Percentiles rank a stretch among this genome's conserved stretches.
These are phyloP conservation scores for Coemansia sp. DNA, from an alignment of 192 early-diverging fungal genomes.

Conservation along the genomic window DNA sequence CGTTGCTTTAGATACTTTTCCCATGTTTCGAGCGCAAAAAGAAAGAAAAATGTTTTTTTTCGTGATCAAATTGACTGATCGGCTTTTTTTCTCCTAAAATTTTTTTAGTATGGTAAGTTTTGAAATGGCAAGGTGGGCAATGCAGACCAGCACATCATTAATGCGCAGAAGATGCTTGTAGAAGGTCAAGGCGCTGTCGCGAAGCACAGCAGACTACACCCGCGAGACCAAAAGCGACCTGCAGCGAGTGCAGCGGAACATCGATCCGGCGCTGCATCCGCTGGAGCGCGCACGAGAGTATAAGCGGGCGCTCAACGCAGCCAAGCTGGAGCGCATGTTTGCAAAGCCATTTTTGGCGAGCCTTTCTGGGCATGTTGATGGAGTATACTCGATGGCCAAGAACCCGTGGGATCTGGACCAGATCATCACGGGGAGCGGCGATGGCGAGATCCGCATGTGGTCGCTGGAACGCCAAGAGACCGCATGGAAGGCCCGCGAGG, in stretches of 20 bases:
- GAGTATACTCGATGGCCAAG: constrained; percentile 93
- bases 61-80: background rate
- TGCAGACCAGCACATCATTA: background rate
- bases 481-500: constrained; percentile 67
- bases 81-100: constrained; percentile 4
- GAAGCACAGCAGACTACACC: constrained; percentile 71
- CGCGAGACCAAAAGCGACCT: constrained; percentile 85
- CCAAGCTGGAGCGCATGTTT: constrained; percentile 92
- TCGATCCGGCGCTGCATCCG: constrained; percentile 86
- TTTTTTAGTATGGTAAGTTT: constrained; percentile 8
- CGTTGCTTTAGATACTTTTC: constrained; percentile 62
- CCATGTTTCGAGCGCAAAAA: constrained; percentile 20
- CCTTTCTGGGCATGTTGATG: constrained; percentile 89
- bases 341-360: constrained; percentile 95
- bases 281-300: constrained; percentile 95
- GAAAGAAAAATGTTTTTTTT: constrained; percentile 1
- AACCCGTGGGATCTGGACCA: constrained; percentile 84
- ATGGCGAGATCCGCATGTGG: constrained; percentile 96
- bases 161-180: constrained; percentile 20
- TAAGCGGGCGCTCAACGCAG: constrained; percentile 88
- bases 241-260: constrained; percentile 82
- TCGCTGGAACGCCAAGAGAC: constrained; percentile 73
- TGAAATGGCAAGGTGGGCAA: background rate
- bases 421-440: constrained; percentile 86
- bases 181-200: constrained; percentile 95